Conservation (phyloP, 169 alveolate genomes). For the Ichthyophthirius multifiliis region DNA sequence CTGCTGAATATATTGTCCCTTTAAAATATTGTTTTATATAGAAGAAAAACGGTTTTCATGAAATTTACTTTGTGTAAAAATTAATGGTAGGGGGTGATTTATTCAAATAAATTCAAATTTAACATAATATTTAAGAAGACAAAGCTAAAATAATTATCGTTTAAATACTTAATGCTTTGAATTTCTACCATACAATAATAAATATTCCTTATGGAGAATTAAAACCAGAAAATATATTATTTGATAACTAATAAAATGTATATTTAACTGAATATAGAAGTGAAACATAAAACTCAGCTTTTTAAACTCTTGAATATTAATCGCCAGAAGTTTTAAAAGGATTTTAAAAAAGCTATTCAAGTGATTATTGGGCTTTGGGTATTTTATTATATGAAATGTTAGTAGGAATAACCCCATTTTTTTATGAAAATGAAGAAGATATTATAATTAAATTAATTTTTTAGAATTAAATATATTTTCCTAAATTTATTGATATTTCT, state of each 20-base stretch:
- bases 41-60: background rate
- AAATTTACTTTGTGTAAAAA: no score
- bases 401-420: conserved; percentile 72
- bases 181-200: background rate
- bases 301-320: conserved; percentile 78
- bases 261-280: background rate
- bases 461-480: background rate
- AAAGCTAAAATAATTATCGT: background rate
- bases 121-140: background rate
- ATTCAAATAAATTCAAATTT: background rate
- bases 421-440: conserved; percentile 38
- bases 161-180: background rate
- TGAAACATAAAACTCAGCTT: background rate
- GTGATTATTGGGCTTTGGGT: conserved; percentile 77
- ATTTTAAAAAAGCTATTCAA: conserved; percentile 49
- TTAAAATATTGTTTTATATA: background rate
- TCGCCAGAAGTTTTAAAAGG: conserved; percentile 73
- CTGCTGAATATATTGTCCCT: background rate
- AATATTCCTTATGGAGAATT: background rate
- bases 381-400: conserved; percentile 72
- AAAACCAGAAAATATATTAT: background rate
- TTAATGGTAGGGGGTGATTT: background rate
- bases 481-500: background rate
- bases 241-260: background rate
- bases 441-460: conserved; percentile 4